A percentile compares a stretch with the other conserved stretches of the same genome.
phyloP scores from a whole-genome alignment of 2,329 filamentous ascomycete species.

The Daldinia eschscholtzii region DNA sequence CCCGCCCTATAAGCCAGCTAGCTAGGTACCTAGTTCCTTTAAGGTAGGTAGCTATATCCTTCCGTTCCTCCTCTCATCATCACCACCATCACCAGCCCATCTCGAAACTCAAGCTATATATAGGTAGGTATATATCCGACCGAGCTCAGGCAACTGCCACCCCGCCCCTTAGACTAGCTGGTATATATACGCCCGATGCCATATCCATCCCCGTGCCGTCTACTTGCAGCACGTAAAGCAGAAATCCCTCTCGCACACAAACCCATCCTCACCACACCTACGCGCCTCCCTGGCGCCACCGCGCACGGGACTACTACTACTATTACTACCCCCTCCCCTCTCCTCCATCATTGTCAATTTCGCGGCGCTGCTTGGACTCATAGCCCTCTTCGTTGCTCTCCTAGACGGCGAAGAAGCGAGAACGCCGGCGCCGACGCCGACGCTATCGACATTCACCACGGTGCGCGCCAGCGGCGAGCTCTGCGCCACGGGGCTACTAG shows the following conservation, averaged over 20 bases:
- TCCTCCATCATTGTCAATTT: neutral
- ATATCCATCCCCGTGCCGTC: slow-evolving; percentile 23
- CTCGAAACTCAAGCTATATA: neutral
- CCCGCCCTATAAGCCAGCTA: neutral
- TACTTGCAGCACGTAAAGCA: slow-evolving; percentile 68
- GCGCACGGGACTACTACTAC: slow-evolving; percentile 48
- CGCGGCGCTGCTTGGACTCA: slow-evolving; percentile 28
- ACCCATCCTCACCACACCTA: slow-evolving; percentile 68
- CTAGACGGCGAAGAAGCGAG: slow-evolving; percentile 43
- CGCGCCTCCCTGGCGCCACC: slow-evolving; percentile 65
- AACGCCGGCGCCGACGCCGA: slow-evolving; percentile 18
- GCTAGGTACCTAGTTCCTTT: neutral
- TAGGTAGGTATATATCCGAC: too few relatives aligned
- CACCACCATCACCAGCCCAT: neutral
- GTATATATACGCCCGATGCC: neutral
- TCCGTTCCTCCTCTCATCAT: neutral
- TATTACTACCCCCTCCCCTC: slow-evolving; percentile 20
- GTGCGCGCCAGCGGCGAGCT: slow-evolving; percentile 50
- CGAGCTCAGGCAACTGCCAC: too few relatives aligned
- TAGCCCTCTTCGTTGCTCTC: neutral
- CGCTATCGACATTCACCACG: slow-evolving; percentile 29
- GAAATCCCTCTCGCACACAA: slow-evolving; percentile 68
- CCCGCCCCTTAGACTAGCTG: neutral
- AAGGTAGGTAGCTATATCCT: neutral
- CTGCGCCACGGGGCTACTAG: slow-evolving; percentile 31